A percentile compares a stretch with the other conserved stretches of the same genome.
Evolutionary conservation across 768 basidiomycete genomes (phyloP).

Genomic region (Phaeotremella fagi): DNA sequence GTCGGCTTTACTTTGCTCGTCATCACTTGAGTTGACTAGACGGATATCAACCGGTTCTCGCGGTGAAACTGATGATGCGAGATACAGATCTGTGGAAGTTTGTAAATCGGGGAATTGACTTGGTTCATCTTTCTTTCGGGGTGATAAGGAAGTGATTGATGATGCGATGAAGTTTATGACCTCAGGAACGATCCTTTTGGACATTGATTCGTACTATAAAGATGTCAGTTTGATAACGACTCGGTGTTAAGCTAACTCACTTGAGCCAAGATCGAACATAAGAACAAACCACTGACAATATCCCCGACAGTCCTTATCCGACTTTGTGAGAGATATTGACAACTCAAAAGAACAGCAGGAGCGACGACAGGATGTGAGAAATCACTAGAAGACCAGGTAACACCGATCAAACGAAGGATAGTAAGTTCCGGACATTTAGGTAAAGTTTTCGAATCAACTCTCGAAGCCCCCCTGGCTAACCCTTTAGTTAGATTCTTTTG

Average conservation of each 20-base stretch:
- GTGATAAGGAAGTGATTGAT: conserved; percentile 66
- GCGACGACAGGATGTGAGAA: conserved; percentile 83
- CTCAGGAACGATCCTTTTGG: conserved; percentile 85
- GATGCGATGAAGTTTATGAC: conserved; percentile 75
- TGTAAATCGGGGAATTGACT: conserved; percentile 24
- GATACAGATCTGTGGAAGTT: conserved; percentile 18
- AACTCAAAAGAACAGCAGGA: conserved; percentile 80
- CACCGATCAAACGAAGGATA: conserved; percentile 72
- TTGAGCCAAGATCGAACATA: conserved; percentile 67
- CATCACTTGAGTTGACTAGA: conserved; percentile 23
- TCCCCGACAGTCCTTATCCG: conserved; percentile 72
- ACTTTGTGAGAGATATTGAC: conserved; percentile 79
- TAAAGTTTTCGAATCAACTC: conserved; percentile 71
- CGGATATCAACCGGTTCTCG: conserved; percentile 17
- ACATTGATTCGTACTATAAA: conserved; percentile 70
- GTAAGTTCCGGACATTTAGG: conserved; percentile 77
- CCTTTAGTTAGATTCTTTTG: conserved; percentile 88
- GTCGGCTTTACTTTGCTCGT: conserved; percentile 65
- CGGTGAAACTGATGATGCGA: conserved; percentile 4
- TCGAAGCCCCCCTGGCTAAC: conserved; percentile 63
- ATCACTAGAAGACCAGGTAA: conserved; percentile 90
- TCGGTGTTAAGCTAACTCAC: conserved; percentile 29
- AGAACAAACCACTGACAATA: conserved; percentile 77
- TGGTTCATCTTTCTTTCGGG: conserved; percentile 40
- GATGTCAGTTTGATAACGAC: not conserved